Percentiles rank a stretch among this genome's conserved stretches.
Conservation (phyloP, 2,329 filamentous ascomycete genomes). For the Stagonosporopsis tanaceti region DNA sequence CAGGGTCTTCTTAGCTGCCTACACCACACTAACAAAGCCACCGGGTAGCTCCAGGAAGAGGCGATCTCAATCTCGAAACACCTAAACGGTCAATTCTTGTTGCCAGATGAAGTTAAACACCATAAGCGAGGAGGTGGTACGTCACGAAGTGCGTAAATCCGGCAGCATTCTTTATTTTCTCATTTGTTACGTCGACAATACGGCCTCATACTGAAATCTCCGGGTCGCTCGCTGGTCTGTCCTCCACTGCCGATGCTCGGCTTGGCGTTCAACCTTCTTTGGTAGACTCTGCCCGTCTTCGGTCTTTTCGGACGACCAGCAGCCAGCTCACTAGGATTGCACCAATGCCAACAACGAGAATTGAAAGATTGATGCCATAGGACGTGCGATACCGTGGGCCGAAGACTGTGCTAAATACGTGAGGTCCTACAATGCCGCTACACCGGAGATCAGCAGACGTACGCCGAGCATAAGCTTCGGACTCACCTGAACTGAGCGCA, state of each 20-base stretch:
- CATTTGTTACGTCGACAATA: background rate
- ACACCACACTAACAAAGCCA: background rate
- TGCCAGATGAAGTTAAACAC: background rate
- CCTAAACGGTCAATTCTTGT: background rate
- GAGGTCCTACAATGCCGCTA: conserved; percentile 31
- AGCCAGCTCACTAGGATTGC: conserved; percentile 28
- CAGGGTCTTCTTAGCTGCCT: background rate
- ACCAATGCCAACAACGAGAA: conserved; percentile 27
- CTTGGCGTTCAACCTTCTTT: background rate
- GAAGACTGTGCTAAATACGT: conserved; percentile 30
- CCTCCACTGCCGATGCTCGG: background rate
- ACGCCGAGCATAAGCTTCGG: background rate
- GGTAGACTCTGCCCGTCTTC: conserved; percentile 4
- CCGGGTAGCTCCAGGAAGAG: background rate
- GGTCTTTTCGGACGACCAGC: conserved; percentile 22
- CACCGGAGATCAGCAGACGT: background rate
- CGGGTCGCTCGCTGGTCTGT: background rate
- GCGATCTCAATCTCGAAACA: conserved; percentile 6
- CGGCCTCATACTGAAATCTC: background rate
- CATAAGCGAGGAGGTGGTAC: background rate
- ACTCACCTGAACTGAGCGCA: conserved; percentile 30
- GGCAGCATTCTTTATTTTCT: background rate
- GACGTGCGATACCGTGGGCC: conserved; percentile 29
- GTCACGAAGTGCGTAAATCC: background rate
- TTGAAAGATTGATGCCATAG: conserved; percentile 30